phyloP scores from a whole-genome alignment of 768 basidiomycete species.

The Crucibulum laeve region DNA sequence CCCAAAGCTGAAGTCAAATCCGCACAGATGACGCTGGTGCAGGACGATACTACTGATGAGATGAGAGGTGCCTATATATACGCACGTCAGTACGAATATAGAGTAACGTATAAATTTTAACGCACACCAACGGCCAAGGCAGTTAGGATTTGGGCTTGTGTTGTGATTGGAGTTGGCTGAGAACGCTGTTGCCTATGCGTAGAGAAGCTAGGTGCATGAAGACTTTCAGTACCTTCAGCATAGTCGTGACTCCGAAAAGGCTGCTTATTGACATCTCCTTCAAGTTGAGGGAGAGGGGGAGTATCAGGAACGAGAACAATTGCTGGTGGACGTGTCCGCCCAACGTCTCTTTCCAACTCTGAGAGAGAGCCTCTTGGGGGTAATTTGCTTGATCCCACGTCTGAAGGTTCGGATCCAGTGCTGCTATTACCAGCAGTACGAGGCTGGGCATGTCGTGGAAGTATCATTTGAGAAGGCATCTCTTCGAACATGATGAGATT shows the following conservation, averaged over 20 bases:
- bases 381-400: not conserved
- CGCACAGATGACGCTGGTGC: constrained; percentile 5
- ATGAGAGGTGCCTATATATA: constrained; percentile 6
- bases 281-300: not conserved
- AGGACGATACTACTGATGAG: constrained; percentile 7
- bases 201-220: not conserved
- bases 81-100: too few species aligned
- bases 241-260: not conserved
- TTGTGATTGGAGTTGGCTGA: not conserved
- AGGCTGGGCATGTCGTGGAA: too few species aligned
- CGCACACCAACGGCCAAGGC: not conserved
- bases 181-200: not conserved
- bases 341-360: not conserved
- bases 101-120: not conserved
- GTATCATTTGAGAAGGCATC: too few species aligned
- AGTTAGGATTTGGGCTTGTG: not conserved
- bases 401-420: too few species aligned
- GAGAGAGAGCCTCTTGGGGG: not conserved
- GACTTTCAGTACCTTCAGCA: not conserved
- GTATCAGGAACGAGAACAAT: not conserved
- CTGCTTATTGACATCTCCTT: not conserved
- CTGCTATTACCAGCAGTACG: too few species aligned
- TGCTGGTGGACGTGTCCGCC: not conserved
- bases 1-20: constrained; percentile 4
- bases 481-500: too few species aligned